Conservation (phyloP, 768 basidiomycete genomes). For the Lactarius evosmus region DNA sequence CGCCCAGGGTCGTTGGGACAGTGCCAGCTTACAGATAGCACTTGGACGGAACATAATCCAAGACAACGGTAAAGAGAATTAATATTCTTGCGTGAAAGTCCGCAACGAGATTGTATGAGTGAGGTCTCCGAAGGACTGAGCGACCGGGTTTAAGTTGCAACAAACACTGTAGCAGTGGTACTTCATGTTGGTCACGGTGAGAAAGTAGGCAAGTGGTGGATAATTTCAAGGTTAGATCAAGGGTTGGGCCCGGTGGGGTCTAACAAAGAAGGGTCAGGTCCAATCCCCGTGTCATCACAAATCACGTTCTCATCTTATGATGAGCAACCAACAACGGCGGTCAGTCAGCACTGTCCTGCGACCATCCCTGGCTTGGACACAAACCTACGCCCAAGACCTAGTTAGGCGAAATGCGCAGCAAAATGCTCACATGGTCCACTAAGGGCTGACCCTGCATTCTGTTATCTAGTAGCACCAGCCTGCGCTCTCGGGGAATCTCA, state of each 20-base stretch:
- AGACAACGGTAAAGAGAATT: background rate
- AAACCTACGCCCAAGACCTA: background rate
- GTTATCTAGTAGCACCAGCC: too few relatives aligned
- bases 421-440: background rate
- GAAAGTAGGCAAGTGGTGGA: too few relatives aligned
- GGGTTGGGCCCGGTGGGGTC: background rate
- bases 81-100: too few relatives aligned
- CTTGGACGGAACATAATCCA: background rate
- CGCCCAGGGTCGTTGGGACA: background rate
- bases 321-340: background rate
- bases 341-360: background rate
- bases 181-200: too few relatives aligned
- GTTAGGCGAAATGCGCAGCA: background rate
- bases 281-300: too few relatives aligned
- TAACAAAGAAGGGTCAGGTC: background rate
- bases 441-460: background rate
- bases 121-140: too few relatives aligned
- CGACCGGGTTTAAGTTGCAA: too few relatives aligned
- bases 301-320: background rate
- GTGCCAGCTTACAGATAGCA: too few relatives aligned
- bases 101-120: too few relatives aligned
- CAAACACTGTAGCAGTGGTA: too few relatives aligned
- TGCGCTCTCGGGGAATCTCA: too few relatives aligned
- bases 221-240: too few relatives aligned
- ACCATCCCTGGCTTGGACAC: background rate